Evolutionary conservation across 106 monocot genomes (phyloP).

Genomic region (Dendrobium chrysotoxum): DNA sequence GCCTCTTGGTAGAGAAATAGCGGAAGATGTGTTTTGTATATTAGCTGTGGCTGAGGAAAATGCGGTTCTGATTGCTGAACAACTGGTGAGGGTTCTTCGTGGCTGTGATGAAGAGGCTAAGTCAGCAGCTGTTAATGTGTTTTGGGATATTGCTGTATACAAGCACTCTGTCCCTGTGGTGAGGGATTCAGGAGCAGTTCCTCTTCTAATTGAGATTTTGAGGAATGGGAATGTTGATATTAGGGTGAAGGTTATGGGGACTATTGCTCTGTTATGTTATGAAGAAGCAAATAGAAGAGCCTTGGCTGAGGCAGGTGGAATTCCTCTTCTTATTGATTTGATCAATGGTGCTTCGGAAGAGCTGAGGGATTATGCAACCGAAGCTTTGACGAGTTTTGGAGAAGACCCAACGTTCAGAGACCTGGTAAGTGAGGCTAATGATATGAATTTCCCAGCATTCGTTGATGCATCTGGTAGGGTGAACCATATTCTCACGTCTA

Average conservation of each 20-base stretch:
- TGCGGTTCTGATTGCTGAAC: constrained; percentile 23
- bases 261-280: constrained; percentile 38
- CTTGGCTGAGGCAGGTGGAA: constrained; percentile 33
- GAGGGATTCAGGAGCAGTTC: constrained; percentile 31
- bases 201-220: constrained; percentile 28
- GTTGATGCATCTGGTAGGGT: constrained; percentile 23
- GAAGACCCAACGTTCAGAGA: constrained; percentile 35
- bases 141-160: constrained; percentile 41
- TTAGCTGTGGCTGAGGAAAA: constrained; percentile 42
- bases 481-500: constrained; percentile 9
- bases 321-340: constrained; percentile 34
- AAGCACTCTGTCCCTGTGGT: constrained; percentile 28
- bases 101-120: constrained; percentile 31
- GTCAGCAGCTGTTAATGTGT: constrained; percentile 36
- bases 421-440: constrained; percentile 16
- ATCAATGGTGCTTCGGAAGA: constrained; percentile 29
- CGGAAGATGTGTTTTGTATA: constrained; percentile 45
- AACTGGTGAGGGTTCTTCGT: constrained; percentile 34
- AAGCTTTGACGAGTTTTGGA: constrained; percentile 33
- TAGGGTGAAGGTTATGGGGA: constrained; percentile 25
- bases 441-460: constrained; percentile 19
- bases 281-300: constrained; percentile 24
- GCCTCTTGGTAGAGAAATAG: constrained; percentile 43
- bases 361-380: constrained; percentile 35
- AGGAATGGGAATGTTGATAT: constrained; percentile 15